A percentile compares a stretch with the other conserved stretches of the same genome.
Evolutionary conservation across 192 early-diverging fungal species (phyloP).

Genomic region (Entrophospora sp.): DNA sequence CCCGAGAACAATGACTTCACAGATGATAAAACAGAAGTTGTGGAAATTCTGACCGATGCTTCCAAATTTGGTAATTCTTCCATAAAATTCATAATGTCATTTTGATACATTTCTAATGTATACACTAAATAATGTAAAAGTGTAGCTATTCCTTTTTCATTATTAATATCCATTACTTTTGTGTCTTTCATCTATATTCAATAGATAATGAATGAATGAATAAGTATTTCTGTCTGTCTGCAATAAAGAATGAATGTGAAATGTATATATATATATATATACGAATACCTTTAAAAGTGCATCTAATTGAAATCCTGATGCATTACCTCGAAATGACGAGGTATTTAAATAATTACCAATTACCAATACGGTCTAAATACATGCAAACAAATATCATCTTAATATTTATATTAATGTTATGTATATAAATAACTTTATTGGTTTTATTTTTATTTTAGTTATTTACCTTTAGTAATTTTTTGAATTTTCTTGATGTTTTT

Average conservation of each 20-base stretch:
- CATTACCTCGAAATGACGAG: slow-evolving; percentile 48
- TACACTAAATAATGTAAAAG: slow-evolving; percentile 46
- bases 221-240: neutral
- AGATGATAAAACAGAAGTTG: slow-evolving; percentile 38
- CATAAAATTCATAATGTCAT: slow-evolving; percentile 35
- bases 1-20: slow-evolving; percentile 35
- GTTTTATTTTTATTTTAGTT: neutral
- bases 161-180: slow-evolving; percentile 37
- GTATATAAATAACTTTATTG: neutral
- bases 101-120: slow-evolving; percentile 32
- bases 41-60: slow-evolving; percentile 41
- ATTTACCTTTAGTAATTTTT: slow-evolving; percentile 41
- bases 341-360: slow-evolving; percentile 50
- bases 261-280: neutral
- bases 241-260: neutral
- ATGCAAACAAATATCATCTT: neutral
- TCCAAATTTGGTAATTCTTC: slow-evolving; percentile 47
- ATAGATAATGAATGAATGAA: neutral
- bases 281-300: slow-evolving; percentile 40
- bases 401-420: neutral
- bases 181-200: slow-evolving; percentile 51
- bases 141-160: slow-evolving; percentile 34
- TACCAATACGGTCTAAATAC: slow-evolving; percentile 36
- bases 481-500: slow-evolving; percentile 31
- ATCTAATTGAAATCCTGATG: slow-evolving; percentile 46